A percentile compares a stretch with the other conserved stretches of the same genome.
Evolutionary conservation across 208 protist genomes (phyloP).

Genomic region (Wallacemonas sp.): DNA sequence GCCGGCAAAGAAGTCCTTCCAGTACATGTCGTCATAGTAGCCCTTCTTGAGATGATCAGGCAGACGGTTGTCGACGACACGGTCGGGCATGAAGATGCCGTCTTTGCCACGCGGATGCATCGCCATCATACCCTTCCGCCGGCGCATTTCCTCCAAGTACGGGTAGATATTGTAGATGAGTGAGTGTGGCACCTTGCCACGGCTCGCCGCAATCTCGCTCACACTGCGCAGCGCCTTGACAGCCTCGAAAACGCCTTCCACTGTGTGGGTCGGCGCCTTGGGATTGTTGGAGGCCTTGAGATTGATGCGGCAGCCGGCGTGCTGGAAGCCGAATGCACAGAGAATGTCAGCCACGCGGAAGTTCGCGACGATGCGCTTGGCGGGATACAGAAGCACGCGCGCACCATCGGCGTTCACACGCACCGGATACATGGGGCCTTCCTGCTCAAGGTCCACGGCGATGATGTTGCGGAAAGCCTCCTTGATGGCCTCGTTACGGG

Average conservation of each 20-base stretch:
- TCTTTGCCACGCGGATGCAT: constrained; percentile 92
- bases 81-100: constrained; percentile 89
- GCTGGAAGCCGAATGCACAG: constrained; percentile 93
- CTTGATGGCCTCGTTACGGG: constrained; percentile 87
- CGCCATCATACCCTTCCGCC: constrained; percentile 92
- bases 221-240: constrained; percentile 89
- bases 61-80: constrained; percentile 91
- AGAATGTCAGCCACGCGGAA: constrained; percentile 91
- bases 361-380: constrained; percentile 88
- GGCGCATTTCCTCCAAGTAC: constrained; percentile 91
- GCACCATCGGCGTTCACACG: constrained; percentile 88
- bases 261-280: constrained; percentile 87
- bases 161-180: constrained; percentile 93
- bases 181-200: constrained; percentile 91
- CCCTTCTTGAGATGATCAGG: constrained; percentile 92
- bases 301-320: constrained; percentile 88
- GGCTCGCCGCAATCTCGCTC: constrained; percentile 90
- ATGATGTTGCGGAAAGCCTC: constrained; percentile 92
- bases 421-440: constrained; percentile 93
- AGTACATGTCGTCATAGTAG: constrained; percentile 94
- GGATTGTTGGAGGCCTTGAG: constrained; percentile 80
- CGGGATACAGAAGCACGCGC: constrained; percentile 88
- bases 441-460: constrained; percentile 92
- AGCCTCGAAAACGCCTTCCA: constrained; percentile 89
- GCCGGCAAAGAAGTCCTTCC: constrained; percentile 92